Evolutionary conservation across 805 yeast species (phyloP).

Genomic region (Kazachstania africana): DNA sequence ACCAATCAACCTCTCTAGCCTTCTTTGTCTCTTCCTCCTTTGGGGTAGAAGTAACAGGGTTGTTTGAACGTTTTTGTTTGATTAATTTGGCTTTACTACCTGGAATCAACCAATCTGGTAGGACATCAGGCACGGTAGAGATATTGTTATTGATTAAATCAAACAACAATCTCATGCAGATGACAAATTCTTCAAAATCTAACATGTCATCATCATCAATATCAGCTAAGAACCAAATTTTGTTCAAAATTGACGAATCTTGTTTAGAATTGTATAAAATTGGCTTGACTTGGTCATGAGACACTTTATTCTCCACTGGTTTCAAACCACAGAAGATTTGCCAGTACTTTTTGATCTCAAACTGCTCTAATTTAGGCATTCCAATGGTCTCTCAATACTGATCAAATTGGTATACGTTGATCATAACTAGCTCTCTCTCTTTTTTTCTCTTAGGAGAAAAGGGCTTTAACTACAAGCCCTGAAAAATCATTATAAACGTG

Average conservation of each 20-base stretch:
- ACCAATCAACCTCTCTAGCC: slow-evolving; percentile 92
- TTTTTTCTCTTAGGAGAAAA: too few species aligned
- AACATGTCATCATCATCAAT: slow-evolving; percentile 83
- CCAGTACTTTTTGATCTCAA: slow-evolving; percentile 97
- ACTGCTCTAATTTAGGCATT: slow-evolving; percentile 70
- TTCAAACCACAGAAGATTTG: slow-evolving; percentile 85
- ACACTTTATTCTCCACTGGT: slow-evolving; percentile 67
- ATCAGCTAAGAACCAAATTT: slow-evolving; percentile 87
- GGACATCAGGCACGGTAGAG: slow-evolving; percentile 48
- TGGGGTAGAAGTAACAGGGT: slow-evolving; percentile 17
- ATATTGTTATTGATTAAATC: slow-evolving; percentile 73
- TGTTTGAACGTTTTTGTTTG: slow-evolving; percentile 62
- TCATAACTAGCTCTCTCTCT: not conserved
- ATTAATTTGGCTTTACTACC: slow-evolving; percentile 76
- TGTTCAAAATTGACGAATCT: slow-evolving; percentile 61
- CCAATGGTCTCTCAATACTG: not conserved
- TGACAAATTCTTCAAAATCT: slow-evolving; percentile 96
- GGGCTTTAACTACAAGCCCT: not conserved
- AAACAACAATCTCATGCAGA: slow-evolving; percentile 90
- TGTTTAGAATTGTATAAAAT: slow-evolving; percentile 85
- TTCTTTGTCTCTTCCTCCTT: too few species aligned
- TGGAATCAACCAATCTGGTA: slow-evolving; percentile 92
- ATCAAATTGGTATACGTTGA: too few species aligned
- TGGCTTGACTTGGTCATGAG: slow-evolving; percentile 75
- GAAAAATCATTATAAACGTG: too few species aligned